Evolutionary conservation across 257 asterid species (phyloP), one percentile per base, ranked within the genome.

Genomic region (Ophiorrhiza pumila): DNA sequence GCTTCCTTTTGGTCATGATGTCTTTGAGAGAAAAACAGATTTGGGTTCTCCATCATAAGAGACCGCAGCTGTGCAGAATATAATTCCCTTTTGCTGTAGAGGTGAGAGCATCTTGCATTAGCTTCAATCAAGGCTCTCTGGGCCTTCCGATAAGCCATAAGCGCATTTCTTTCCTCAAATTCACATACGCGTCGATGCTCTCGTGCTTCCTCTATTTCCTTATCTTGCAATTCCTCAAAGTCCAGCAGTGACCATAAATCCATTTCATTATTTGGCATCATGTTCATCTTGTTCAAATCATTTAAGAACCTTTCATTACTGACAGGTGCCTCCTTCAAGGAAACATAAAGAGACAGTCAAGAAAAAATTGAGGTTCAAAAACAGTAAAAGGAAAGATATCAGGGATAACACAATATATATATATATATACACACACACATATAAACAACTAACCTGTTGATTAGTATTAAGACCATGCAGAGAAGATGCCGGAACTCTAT

Each of bases 111-210:
- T 79, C 85, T 85, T 27, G 80, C 83, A 70, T 80, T 78, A 42
- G 89, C 87, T 72, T 85, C 89, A 23, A 79, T 34, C 71, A 85
- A 71, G 67, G 84, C 83, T 66, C 83, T 82, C 81, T 85, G 89
- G 45, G 89, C 85, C 45, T 79, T 82, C 59, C 85, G 80, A 70
- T 80, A 82, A 71, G 83, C 80, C 72, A 70, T 79, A 72, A 80
- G 85, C 41, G 87, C 87, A 56, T 73, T 78, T 74, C 78, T 76
- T 71, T 85, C 89, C 60, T 85, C 89, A 61, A 85, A 50, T 69
- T 85, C 89, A 58, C 87, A 85, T 65, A 70, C 73, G 64, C 68
- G 85, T 32, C 89, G 83, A 71, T 78, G 85, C 72, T 82, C 83
- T 71, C 82, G 89, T 27, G 87, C 85, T 49, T 76, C 89, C 69